Conservation (phyloP, 1,284 basidiomycete species). For the Pterula multifida region DNA sequence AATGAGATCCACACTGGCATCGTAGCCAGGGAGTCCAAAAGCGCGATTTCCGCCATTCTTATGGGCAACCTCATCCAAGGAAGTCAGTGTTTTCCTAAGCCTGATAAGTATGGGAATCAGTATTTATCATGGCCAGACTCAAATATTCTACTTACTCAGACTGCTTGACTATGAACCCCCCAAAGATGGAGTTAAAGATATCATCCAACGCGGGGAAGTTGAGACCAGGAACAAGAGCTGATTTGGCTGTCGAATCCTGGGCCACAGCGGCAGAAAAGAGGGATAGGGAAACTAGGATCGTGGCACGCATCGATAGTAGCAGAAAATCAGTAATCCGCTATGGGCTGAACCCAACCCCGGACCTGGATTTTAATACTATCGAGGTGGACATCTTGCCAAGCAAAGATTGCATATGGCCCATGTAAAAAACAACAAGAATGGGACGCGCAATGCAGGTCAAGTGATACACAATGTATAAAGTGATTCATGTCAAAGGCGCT, state of each 20-base stretch:
- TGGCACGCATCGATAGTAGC: background rate
- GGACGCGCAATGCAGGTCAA: conserved; percentile 2
- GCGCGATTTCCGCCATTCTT: conserved; percentile 8
- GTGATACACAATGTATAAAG: background rate
- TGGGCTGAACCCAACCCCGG: background rate
- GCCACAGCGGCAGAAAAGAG: background rate
- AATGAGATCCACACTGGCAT: conserved; percentile 6
- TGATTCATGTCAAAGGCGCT: background rate
- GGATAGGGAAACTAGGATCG: background rate
- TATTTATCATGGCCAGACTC: too few relatives aligned
- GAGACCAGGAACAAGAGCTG: background rate
- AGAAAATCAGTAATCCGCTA: background rate
- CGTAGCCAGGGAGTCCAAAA: conserved; percentile 7
- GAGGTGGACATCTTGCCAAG: background rate
- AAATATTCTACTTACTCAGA: background rate
- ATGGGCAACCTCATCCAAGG: conserved; percentile 5
- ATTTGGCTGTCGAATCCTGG: background rate
- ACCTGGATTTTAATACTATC: background rate
- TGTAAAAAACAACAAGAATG: background rate
- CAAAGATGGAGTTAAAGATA: background rate
- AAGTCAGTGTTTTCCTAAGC: conserved; percentile 2
- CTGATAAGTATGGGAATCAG: background rate
- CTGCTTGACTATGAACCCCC: background rate
- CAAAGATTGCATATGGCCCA: background rate
- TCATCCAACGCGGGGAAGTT: background rate